Evolutionary conservation across 352 stramenopile species (phyloP).

Genomic region (Pythium pectinolyticum): DNA sequence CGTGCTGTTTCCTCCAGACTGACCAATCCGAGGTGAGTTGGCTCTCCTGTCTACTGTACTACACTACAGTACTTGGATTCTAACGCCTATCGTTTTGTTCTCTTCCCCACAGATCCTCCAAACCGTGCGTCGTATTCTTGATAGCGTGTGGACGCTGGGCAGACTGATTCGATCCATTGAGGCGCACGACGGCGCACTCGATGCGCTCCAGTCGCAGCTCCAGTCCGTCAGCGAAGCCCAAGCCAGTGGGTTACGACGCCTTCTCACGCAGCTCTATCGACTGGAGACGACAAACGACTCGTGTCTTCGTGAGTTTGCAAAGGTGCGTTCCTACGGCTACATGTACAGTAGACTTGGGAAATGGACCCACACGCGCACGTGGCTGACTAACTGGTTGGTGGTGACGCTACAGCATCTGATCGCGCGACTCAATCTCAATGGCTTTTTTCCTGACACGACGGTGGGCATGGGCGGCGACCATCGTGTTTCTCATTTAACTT

Average conservation of each 20-base stretch:
- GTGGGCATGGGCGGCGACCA: not conserved
- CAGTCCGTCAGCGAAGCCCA: not conserved
- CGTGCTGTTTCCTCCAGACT: constrained; percentile 27
- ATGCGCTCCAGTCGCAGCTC: constrained; percentile 17
- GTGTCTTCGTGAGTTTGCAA: constrained; percentile 10
- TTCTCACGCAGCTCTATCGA: constrained; percentile 9
- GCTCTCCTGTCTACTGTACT: not conserved
- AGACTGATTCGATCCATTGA: constrained; percentile 15
- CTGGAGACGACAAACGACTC: constrained; percentile 8
- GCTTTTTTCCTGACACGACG: constrained; percentile 27
- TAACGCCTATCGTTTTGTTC: not conserved
- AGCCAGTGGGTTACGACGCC: not conserved
- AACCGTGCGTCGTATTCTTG: not conserved
- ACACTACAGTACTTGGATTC: not conserved
- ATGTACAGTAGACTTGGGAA: too few species aligned
- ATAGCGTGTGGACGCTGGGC: constrained; percentile 21
- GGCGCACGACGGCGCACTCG: constrained; percentile 12
- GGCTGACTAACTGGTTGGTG: constrained; percentile 15
- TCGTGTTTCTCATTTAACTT: constrained; percentile 23
- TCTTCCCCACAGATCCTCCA: constrained; percentile 3
- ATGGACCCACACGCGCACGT: too few species aligned
- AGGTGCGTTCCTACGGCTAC: too few species aligned
- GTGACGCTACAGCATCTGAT: constrained; percentile 44
- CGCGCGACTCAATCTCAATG: constrained; percentile 61
- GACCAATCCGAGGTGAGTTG: constrained; percentile 14